Conservation (phyloP, 352 stramenopile species). For the Chloridella minuta region DNA sequence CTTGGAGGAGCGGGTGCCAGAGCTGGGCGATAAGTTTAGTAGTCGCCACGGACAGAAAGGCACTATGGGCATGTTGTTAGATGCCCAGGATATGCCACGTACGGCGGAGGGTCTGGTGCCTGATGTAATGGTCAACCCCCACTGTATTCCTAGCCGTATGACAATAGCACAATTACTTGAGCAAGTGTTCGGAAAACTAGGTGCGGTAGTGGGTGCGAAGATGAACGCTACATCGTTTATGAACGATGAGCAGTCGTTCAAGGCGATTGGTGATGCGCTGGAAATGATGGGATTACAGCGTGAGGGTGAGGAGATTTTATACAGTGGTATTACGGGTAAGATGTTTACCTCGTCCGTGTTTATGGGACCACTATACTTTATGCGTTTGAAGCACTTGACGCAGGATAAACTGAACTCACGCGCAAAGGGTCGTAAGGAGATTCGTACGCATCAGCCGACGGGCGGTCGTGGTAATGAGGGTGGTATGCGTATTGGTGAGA, state of each 20-base stretch:
- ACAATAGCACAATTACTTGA: conserved; percentile 99
- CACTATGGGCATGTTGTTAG: conserved; percentile 97
- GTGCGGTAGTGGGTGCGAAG: too few relatives aligned
- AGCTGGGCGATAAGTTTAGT: conserved; percentile 95
- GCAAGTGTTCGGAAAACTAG: conserved; percentile 92
- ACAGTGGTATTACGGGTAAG: conserved; percentile 92
- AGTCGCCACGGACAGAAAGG: conserved; percentile 61
- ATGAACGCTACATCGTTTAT: too few relatives aligned
- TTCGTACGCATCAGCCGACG: conserved; percentile 92
- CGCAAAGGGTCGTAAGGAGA: conserved; percentile 55
- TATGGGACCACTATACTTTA: conserved; percentile 97
- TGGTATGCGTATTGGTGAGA: conserved; percentile 97
- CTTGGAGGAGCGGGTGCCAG: conserved; percentile 40
- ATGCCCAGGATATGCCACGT: conserved; percentile 99
- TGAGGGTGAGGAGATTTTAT: conserved; percentile 93
- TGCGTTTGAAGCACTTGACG: conserved; percentile 98
- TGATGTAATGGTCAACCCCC: conserved; percentile 99
- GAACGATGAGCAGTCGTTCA: too few relatives aligned
- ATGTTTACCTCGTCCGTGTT: conserved; percentile 76
- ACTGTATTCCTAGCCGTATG: conserved; percentile 99
- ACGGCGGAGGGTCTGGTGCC: conserved; percentile 88
- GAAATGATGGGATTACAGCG: conserved; percentile 88
- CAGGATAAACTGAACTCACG: conserved; percentile 99
- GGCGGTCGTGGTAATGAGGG: conserved; percentile 85
- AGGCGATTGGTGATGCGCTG: conserved; percentile 30